Evolutionary conservation across 225 moss, liverwort and hornwort species (phyloP).

Genomic region (Straminergon stramineum): DNA sequence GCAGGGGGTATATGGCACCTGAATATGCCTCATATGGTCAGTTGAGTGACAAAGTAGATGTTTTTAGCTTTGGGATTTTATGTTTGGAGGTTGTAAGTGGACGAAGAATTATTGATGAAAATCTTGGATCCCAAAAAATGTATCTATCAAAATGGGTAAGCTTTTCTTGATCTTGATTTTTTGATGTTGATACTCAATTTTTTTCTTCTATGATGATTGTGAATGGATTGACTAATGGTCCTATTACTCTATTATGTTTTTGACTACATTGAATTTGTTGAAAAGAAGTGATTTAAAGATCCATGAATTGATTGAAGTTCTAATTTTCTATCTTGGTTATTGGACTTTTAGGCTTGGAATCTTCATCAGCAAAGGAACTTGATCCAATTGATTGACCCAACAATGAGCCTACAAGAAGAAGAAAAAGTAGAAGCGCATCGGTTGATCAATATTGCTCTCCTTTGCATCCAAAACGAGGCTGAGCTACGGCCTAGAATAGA

Average conservation of each 20-base stretch:
- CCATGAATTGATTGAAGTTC: background rate
- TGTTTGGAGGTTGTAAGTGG: constrained; percentile 10
- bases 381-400: background rate
- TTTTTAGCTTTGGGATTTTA: constrained; percentile 11
- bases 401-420: background rate
- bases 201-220: no score
- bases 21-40: background rate
- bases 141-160: background rate
- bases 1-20: constrained; percentile 10
- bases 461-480: background rate
- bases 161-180: background rate
- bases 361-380: background rate
- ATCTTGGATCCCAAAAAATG: background rate
- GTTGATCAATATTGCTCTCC: background rate
- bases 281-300: background rate
- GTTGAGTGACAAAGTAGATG: constrained; percentile 12
- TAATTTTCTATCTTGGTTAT: background rate
- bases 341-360: background rate
- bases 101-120: background rate
- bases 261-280: no score
- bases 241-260: no score
- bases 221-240: no score
- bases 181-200: background rate
- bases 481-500: background rate
- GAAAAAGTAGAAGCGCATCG: background rate